phyloP scores from a whole-genome alignment of 306 rosid species.

The Ziziphus jujuba region DNA sequence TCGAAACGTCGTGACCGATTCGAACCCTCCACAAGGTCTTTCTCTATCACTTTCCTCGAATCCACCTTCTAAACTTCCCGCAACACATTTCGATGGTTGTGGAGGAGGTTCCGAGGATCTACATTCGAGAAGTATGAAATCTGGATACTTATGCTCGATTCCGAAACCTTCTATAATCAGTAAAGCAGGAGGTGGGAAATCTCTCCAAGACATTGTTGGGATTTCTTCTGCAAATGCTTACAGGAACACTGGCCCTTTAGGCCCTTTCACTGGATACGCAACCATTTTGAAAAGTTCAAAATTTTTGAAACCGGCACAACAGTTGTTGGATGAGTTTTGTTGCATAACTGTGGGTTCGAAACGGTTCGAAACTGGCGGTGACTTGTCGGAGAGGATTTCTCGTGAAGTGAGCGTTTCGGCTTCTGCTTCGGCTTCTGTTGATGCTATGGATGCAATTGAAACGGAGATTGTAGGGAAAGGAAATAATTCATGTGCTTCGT shows the following conservation, averaged over 20 bases:
- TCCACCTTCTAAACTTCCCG: conserved; percentile 39
- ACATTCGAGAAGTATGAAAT: conserved; percentile 29
- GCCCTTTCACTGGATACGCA: conserved; percentile 96
- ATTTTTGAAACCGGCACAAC: conserved; percentile 73
- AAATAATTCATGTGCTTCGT: conserved; percentile 45
- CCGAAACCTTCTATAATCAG: conserved; percentile 44
- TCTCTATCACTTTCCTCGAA: conserved; percentile 84
- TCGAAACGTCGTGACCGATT: conserved; percentile 34
- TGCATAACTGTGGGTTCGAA: conserved; percentile 25
- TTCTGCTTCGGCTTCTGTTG: conserved; percentile 22
- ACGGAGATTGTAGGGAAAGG: conserved; percentile 30
- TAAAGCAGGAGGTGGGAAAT: conserved; percentile 55
- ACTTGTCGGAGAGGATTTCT: conserved; percentile 40
- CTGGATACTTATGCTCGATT: conserved; percentile 22
- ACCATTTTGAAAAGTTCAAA: conserved; percentile 78
- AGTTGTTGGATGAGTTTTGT: conserved; percentile 64
- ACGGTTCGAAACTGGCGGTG: conserved; percentile 14
- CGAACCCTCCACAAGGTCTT: conserved; percentile 71
- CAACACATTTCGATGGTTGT: conserved; percentile 34
- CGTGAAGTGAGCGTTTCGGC: conserved; percentile 43
- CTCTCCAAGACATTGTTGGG: conserved; percentile 56
- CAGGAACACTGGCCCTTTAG: conserved; percentile 78
- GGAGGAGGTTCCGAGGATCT: conserved; percentile 35
- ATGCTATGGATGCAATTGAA: conserved; percentile 32
- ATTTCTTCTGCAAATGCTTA: conserved; percentile 30